Evolutionary conservation across 805 yeast species (phyloP), one percentile per base, ranked within the genome.

Genomic region (Scheffersomyces coipomensis): DNA sequence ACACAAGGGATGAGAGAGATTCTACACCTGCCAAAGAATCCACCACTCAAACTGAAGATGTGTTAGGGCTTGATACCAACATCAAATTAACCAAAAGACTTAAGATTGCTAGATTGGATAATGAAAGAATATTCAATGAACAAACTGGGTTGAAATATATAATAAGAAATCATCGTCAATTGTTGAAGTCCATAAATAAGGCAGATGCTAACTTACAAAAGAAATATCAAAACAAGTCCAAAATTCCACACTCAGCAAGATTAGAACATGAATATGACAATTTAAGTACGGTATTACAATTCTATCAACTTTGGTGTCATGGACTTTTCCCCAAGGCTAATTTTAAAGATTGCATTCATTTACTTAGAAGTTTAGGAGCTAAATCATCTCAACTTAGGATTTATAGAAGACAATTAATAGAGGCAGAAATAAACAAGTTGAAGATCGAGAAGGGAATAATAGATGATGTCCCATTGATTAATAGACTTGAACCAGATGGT

Each of bases 281-380:
- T 40, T 46, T 69, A 34, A 48, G 62, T 2, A 52, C 65, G 1
- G 56, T 66, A 1, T 46, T 69, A 24, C 70, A 68, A 48, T 69
- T 67, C 48, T 69, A 69, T 50, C 73, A 69, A 45, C 52, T 69
- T 19, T 69, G 75, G 75, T 69, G 74, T 47, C 74, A 69, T 40
- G 66, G 71, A 1, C 65, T 88, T 27, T 88, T 75, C 53, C 95
- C 97, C 4, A 85, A 84, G 63, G 88, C 93, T 12, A 81, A 78
- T 45, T 86, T 89, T 47, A 67, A 68, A 34, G 95, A 87, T 56
- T 81, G 89, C 51, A 62, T 84, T 1, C 66, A 71, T 18, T 60
- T 83, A 48, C 60, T 81, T 35, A 67, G 73, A 29, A 61, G 69
- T 12, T 69, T 79, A 30, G 82, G 85, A 11, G 60, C 55, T 19